Evolutionary conservation across 495 filamentous ascomycete genomes (phyloP).

Genomic region (Aspergillus cavernicola): DNA sequence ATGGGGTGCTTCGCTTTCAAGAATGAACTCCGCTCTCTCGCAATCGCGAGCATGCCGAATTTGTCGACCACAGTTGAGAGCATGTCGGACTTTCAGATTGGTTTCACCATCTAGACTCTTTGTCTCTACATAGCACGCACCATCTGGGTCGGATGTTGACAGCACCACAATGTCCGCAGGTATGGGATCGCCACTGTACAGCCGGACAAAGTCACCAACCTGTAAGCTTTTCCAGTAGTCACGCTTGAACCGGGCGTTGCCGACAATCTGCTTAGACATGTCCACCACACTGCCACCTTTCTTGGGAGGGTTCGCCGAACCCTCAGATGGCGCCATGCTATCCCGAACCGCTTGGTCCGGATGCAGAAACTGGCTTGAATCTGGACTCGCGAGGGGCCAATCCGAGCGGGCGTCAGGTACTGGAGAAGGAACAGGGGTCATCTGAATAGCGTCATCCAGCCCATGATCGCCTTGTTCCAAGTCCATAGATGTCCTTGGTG

Average conservation of each 20-base stretch:
- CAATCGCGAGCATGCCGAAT: conserved; percentile 90
- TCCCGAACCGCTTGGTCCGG: conserved; percentile 33
- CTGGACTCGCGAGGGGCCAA: conserved; percentile 28
- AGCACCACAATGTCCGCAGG: conserved; percentile 93
- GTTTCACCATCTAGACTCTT: conserved; percentile 98
- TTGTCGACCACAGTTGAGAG: conserved; percentile 76
- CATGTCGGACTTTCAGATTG: conserved; percentile 92
- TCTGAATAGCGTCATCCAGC: conserved; percentile 65
- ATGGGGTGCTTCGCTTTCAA: conserved; percentile 90
- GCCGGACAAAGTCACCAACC: conserved; percentile 93
- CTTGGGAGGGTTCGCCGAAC: conserved; percentile 22
- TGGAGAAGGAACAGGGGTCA: conserved; percentile 92
- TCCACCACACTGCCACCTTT: conserved; percentile 66
- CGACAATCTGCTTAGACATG: conserved; percentile 52
- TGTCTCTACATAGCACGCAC: conserved; percentile 95
- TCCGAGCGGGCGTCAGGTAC: conserved; percentile 50
- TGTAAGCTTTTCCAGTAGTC: conserved; percentile 95
- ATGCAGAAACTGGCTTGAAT: conserved; percentile 28
- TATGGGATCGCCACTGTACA: conserved; percentile 95
- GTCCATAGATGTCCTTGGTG: conserved; percentile 57
- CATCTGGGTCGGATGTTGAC: conserved; percentile 92
- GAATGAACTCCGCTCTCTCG: conserved; percentile 77
- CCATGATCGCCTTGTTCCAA: conserved; percentile 56
- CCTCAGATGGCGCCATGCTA: conserved; percentile 25
- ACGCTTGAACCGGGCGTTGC: conserved; percentile 76